Evolutionary conservation across 345 rosid genomes (phyloP).

Genomic region (Barbarea vulgaris): DNA sequence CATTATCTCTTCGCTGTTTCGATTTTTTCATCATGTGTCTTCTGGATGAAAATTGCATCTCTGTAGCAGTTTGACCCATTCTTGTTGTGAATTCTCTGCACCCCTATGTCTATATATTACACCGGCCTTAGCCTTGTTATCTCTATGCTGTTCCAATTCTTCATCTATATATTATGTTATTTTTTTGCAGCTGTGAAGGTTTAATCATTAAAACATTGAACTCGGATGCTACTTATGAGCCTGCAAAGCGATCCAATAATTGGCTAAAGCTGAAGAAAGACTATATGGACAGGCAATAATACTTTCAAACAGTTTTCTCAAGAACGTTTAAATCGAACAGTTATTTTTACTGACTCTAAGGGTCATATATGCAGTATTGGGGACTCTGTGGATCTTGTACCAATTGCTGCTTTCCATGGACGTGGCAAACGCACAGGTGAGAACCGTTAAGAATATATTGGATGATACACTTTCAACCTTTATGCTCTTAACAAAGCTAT

Average conservation of each 20-base stretch:
- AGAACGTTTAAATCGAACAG: background rate
- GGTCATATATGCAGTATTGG: conserved; percentile 64
- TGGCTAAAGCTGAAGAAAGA: conserved; percentile 98
- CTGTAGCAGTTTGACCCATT: conserved; percentile 5
- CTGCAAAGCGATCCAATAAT: conserved; percentile 86
- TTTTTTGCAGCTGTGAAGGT: conserved; percentile 86
- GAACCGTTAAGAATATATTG: conserved; percentile 1
- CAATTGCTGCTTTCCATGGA: conserved; percentile 95
- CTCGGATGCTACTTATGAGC: conserved; percentile 96
- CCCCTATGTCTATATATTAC: background rate
- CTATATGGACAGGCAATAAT: conserved; percentile 79
- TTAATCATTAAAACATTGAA: conserved; percentile 88
- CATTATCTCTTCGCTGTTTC: background rate
- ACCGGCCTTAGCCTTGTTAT: conserved; percentile 4
- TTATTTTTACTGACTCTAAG: conserved; percentile 20
- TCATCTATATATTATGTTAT: conserved; percentile 18
- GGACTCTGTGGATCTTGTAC: conserved; percentile 92
- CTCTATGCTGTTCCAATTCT: background rate
- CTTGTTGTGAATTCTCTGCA: background rate
- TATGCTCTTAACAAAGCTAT: conserved; percentile 23
- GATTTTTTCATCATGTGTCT: conserved; percentile 2
- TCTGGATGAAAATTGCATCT: background rate
- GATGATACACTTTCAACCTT: conserved; percentile 14
- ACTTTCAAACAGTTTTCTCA: background rate
- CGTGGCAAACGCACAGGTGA: conserved; percentile 93